phyloP scores from a whole-genome alignment of 2,329 filamentous ascomycete genomes.

The Allantophomopsis cytisporea region DNA sequence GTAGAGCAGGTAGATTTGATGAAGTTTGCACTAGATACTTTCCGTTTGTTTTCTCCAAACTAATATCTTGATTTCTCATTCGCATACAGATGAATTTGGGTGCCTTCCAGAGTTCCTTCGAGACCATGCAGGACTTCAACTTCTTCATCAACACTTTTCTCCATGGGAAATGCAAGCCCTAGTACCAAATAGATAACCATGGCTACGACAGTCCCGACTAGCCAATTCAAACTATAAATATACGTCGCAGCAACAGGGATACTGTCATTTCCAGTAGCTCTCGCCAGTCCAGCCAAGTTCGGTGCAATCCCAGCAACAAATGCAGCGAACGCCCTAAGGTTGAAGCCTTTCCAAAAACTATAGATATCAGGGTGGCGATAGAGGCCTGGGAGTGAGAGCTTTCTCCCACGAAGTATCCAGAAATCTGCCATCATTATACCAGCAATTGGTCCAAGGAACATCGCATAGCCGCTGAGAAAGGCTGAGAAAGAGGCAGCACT shows the following conservation, averaged over 20 bases:
- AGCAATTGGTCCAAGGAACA: slow-evolving; percentile 38
- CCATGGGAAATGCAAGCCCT: slow-evolving; percentile 9
- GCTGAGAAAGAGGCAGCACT: slow-evolving; percentile 40
- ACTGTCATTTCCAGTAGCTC: slow-evolving; percentile 7
- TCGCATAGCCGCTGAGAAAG: slow-evolving; percentile 49
- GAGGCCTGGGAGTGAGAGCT: neutral
- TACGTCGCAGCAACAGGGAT: slow-evolving; percentile 10
- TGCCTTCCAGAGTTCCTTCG: no score
- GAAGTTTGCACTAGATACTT: no score
- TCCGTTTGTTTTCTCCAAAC: no score
- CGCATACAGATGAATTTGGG: no score
- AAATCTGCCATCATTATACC: slow-evolving; percentile 1
- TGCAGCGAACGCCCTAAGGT: neutral
- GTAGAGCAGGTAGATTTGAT: no score
- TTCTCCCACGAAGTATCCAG: neutral
- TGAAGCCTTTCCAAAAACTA: slow-evolving; percentile 1
- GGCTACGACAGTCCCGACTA: slow-evolving; percentile 9
- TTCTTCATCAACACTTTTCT: slow-evolving; percentile 7
- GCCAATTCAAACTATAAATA: slow-evolving; percentile 12
- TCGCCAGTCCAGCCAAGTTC: slow-evolving; percentile 9
- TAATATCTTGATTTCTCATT: no score
- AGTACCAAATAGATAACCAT: slow-evolving; percentile 6
- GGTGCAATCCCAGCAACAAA: slow-evolving; percentile 2
- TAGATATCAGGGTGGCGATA: neutral
- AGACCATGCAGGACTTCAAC: no score